These are phyloP conservation scores for Piper longum DNA, from an alignment of 164 flowering plant genomes.

Conservation along the genomic window DNA sequence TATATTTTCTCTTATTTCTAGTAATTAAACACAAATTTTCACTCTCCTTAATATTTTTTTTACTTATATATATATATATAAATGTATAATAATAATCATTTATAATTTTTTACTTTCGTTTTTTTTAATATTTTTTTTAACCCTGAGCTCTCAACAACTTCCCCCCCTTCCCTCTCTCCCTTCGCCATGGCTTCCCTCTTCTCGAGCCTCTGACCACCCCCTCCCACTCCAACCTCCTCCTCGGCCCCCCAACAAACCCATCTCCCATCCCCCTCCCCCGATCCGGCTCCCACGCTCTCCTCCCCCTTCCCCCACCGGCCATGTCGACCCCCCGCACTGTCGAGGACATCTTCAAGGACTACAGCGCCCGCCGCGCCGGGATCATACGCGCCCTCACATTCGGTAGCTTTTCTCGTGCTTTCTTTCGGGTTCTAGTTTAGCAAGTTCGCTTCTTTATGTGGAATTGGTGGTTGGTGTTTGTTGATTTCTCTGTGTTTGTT, in stretches of 20 bases:
- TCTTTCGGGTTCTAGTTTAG: neutral
- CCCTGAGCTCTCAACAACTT: neutral
- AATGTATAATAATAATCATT: too few species aligned
- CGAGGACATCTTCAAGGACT: constrained; percentile 85
- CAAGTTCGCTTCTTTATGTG: neutral
- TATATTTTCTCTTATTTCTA: too few species aligned
- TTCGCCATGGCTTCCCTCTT: constrained; percentile 1
- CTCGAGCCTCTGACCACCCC: too few species aligned
- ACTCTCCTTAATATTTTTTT: too few species aligned
- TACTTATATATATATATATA: too few species aligned
- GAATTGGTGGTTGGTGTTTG: neutral
- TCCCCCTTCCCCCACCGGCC: constrained; percentile 18
- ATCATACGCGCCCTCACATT: constrained; percentile 61
- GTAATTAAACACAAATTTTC: too few species aligned
- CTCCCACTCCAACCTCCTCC: neutral
- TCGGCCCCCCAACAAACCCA: neutral
- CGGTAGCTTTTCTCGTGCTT: constrained; percentile 24
- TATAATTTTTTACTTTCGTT: too few species aligned
- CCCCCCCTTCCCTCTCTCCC: neutral
- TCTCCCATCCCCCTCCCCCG: neutral
- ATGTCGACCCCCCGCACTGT: constrained; percentile 68
- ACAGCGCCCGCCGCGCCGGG: constrained; percentile 50
- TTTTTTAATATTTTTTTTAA: too few species aligned
- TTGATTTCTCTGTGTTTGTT: constrained; percentile 3
- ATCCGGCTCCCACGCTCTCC: neutral